Conservation (phyloP, 805 yeast genomes). For the Pichia insulana region DNA sequence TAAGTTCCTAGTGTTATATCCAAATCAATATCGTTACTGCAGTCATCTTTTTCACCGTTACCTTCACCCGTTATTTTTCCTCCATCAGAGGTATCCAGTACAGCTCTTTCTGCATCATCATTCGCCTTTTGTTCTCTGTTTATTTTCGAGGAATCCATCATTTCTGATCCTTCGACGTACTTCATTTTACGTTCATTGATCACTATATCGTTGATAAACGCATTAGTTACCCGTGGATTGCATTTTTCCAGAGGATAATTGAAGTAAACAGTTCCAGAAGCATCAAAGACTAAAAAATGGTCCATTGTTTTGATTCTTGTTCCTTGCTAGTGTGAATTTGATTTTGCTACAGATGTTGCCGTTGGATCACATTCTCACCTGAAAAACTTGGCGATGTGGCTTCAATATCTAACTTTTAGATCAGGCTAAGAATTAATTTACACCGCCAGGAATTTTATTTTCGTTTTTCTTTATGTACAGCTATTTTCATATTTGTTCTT, state of each 20-base stretch:
- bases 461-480: no score
- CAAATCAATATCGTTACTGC: constrained; percentile 17
- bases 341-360: no score
- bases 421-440: no score
- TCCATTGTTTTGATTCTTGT: constrained; percentile 31
- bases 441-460: no score
- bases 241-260: constrained; percentile 32
- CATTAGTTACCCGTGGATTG: constrained; percentile 35
- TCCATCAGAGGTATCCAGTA: not conserved
- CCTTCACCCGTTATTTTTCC: constrained; percentile 4
- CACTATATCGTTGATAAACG: constrained; percentile 40
- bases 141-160: not conserved
- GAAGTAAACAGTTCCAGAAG: constrained; percentile 46
- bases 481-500: no score
- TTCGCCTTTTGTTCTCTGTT: not conserved
- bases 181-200: constrained; percentile 31
- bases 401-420: no score
- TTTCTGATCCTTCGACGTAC: constrained; percentile 17
- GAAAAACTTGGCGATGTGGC: no score
- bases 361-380: no score
- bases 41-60: constrained; percentile 12
- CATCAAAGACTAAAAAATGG: constrained; percentile 40
- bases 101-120: not conserved
- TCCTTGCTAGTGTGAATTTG: not conserved
- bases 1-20: constrained; percentile 22